These are phyloP conservation scores for Hypoxylon fragiforme DNA, from an alignment of 495 filamentous ascomycete species.

Conservation along the genomic window DNA sequence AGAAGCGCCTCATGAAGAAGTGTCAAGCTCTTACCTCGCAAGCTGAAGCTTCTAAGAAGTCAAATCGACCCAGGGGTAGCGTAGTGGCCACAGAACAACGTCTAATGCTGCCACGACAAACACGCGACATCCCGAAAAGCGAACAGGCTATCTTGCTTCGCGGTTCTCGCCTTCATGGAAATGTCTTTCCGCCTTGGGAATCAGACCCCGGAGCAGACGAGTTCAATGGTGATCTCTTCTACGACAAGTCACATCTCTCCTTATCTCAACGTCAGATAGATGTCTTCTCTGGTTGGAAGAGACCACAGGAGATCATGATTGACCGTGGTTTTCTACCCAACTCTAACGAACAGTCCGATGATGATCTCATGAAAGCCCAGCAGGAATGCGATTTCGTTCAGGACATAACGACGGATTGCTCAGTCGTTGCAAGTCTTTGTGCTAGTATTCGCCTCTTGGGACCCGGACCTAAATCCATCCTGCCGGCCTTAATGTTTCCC, in stretches of 20 bases:
- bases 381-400: slow-evolving; percentile 79
- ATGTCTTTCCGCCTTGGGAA: slow-evolving; percentile 81
- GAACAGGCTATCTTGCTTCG: slow-evolving; percentile 81
- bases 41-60: slow-evolving; percentile 73
- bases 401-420: slow-evolving; percentile 92
- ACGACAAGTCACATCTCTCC: slow-evolving; percentile 42
- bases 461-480: slow-evolving; percentile 43
- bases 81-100: slow-evolving; percentile 28
- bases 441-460: slow-evolving; percentile 61
- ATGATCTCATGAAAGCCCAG: slow-evolving; percentile 57
- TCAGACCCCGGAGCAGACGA: slow-evolving; percentile 50
- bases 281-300: slow-evolving; percentile 80
- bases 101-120: slow-evolving; percentile 55
- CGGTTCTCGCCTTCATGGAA: slow-evolving; percentile 76
- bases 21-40: slow-evolving; percentile 66
- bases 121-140: slow-evolving; percentile 64
- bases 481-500: slow-evolving; percentile 73
- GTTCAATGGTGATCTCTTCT: slow-evolving; percentile 30
- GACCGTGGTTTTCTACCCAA: background rate
- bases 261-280: slow-evolving; percentile 71
- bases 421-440: slow-evolving; percentile 93
- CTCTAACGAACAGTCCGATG: slow-evolving; percentile 22
- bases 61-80: slow-evolving; percentile 21
- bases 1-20: slow-evolving; percentile 61
- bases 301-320: slow-evolving; percentile 61